Base-by-base conservation (phyloP, 2,329 filamentous ascomycete species). In the Cyphellophora europaea region DNA sequence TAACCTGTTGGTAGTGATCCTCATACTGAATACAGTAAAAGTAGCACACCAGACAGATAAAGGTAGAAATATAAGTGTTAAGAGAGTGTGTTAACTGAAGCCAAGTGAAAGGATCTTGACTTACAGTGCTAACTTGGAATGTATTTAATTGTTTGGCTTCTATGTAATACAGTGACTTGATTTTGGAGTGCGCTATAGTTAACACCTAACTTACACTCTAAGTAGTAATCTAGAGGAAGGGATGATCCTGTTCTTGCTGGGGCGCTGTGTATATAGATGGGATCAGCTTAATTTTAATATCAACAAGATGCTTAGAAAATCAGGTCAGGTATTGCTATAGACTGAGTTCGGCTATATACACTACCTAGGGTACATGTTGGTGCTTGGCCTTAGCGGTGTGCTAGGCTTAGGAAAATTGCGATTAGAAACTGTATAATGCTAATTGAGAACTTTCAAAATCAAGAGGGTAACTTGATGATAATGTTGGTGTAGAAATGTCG, bases 51-150 rank as follows among this genome's bases (percentile, higher is more conserved):
- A n/a, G n/a, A n/a, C n/a, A n/a, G n/a, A n/a, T n/a, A n/a, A n/a
- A n/a, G n/a, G n/a, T n/a, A n/a, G n/a, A n/a, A n/a, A n/a, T n/a
- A n/a, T n/a, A n/a, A n/a, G n/a, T n/a, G n/a, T n/a, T n/a, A n/a
- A n/a, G n/a, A n/a, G n/a, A n/a, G n/a, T n/a, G n/a, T n/a, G n/a
- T n/a, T n/a, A n/a, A n/a, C n/a, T n/a, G n/a, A n/a, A n/a, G n/a
- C n/a, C n/a, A n/a, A n/a, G n/a, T n/a, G n/a, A n/a, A n/a, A n/a
- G n/a, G n/a, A n/a, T n/a, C n/a, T n/a, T n/a, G n/a, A n/a, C n/a
- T n/a, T n/a, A 25, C n/a, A 25, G 21, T 25, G n/a, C 21, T 25
- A 25, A 25, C 21, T n/a, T 25, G n/a, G n/a, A 25, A 25, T 8
- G 21, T 25, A n/a, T 25, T 25, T 8, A 25, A n/a, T 8, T 8